These are phyloP conservation scores for Chernovozyma sophiae-reginae DNA, from an alignment of 1,139 yeast genomes.

Conservation along the genomic window DNA sequence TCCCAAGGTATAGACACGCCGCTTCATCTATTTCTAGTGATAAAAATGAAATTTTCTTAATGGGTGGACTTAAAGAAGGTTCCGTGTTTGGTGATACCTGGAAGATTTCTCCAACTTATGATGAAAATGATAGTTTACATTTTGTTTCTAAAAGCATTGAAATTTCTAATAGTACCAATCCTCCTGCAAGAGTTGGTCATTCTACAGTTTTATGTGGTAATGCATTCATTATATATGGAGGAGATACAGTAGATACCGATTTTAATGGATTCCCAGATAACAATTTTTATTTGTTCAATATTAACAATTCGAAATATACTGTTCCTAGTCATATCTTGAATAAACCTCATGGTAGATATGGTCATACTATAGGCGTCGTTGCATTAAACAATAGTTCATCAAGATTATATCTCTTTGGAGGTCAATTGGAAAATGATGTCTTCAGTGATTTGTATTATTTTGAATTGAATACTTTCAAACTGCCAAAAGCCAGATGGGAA, in stretches of 20 bases:
- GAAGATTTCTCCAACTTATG: constrained; percentile 52
- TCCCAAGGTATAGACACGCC: constrained; percentile 92
- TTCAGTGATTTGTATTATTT: constrained; percentile 83
- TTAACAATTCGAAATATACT: constrained; percentile 87
- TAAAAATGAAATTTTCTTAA: constrained; percentile 76
- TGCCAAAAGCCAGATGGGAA: constrained; percentile 83
- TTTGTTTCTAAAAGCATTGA: constrained; percentile 64
- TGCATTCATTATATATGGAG: constrained; percentile 93
- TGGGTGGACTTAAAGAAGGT: constrained; percentile 94
- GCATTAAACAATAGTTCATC: constrained; percentile 65
- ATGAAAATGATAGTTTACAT: constrained; percentile 18
- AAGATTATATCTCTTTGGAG: constrained; percentile 84
- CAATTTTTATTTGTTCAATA: constrained; percentile 81
- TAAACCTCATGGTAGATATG: constrained; percentile 90
- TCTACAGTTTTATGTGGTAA: constrained; percentile 90
- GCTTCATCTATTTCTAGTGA: constrained; percentile 75
- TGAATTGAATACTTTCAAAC: constrained; percentile 84
- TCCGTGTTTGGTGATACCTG: constrained; percentile 94
- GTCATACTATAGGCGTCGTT: constrained; percentile 70
- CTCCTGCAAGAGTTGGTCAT: constrained; percentile 97
- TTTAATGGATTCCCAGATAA: constrained; percentile 82
- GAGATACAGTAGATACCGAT: constrained; percentile 88
- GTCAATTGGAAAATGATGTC: constrained; percentile 85
- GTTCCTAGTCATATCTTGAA: constrained; percentile 78
- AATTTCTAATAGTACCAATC: constrained; percentile 49